Evolutionary conservation across 2,329 filamentous ascomycete species (phyloP).

Genomic region (Colletotrichum lindemuthianum): DNA sequence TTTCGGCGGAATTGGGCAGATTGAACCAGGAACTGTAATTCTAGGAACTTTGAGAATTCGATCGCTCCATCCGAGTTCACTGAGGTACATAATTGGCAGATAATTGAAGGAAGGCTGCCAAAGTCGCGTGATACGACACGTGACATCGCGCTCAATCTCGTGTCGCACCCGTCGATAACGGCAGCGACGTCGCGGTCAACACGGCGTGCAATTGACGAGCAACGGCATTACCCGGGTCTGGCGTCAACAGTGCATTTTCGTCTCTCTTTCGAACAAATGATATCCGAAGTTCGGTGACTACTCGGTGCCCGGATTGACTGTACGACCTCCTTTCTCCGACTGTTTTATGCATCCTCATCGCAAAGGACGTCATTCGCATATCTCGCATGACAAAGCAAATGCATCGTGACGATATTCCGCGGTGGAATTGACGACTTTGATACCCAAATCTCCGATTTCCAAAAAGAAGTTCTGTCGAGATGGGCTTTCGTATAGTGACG

Average conservation of each 20-base stretch:
- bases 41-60: too few species aligned
- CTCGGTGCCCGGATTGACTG: too few species aligned
- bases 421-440: too few species aligned
- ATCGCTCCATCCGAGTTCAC: too few species aligned
- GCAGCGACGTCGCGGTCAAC: conserved; percentile 10
- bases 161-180: conserved; percentile 11
- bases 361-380: not conserved
- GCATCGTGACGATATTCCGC: conserved; percentile 2
- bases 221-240: too few species aligned
- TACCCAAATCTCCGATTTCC: too few species aligned
- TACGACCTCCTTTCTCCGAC: too few species aligned
- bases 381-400: conserved; percentile 5
- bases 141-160: conserved; percentile 25
- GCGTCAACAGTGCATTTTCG: too few species aligned
- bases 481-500: conserved; percentile 83
- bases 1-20: too few species aligned
- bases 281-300: too few species aligned
- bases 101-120: not conserved
- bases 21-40: too few species aligned
- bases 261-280: too few species aligned
- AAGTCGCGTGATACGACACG: conserved; percentile 6
- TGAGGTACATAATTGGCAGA: not conserved
- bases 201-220: not conserved
- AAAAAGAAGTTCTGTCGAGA: conserved; percentile 47
- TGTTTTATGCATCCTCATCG: not conserved